Base-by-base conservation (phyloP, 202 grass and related monocot genomes). In the Sporobolus alterniflorus region DNA sequence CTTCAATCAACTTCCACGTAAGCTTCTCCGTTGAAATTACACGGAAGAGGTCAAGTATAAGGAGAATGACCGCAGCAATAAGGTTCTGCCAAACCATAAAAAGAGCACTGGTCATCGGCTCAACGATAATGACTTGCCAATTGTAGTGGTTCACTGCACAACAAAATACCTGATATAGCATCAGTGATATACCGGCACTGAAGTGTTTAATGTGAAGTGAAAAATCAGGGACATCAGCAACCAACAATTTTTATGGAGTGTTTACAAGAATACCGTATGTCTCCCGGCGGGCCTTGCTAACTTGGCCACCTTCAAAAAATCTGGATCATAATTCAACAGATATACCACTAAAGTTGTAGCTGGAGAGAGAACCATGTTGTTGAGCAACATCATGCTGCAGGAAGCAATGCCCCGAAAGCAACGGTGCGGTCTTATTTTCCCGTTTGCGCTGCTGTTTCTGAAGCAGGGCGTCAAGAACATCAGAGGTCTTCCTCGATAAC, bases 381-480 rank as follows among this genome's bases (percentile, higher is more conserved):
- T 97, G 64, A 97, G 90, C 80, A 97, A 81, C 85, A 97, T 94
- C 94, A 97, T 97, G 83, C 92, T 91, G 84, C 94, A 97, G 54
- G 94, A 94, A 48, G 92, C 86, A 29, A 92, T 78, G 52, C 94
- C 92, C 92, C 3, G 94, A 90, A 30, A 94, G 64, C 64, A 97
- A 63, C 62, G 94, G 70, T 20, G 83, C 90, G 15, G 85, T 67
- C 64, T 77, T 92, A 9, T 78, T 89, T 25, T 61, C 91, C 79
- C 25, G 69, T 80, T 61, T 87, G 81, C 78, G 85, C 24, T 87
- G 79, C 85, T 91, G 73, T 59, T 92, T 75, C 78, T 94, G 82
- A 71, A 97, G 73, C 32, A 94, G 67, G 57, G 57, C 83, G 75
- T 88, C 87, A 25, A 90, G 88, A 34, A 83, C 83, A 71, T 87